Conservation (phyloP, 192 early-diverging fungal species). For the Endogone sp. region DNA sequence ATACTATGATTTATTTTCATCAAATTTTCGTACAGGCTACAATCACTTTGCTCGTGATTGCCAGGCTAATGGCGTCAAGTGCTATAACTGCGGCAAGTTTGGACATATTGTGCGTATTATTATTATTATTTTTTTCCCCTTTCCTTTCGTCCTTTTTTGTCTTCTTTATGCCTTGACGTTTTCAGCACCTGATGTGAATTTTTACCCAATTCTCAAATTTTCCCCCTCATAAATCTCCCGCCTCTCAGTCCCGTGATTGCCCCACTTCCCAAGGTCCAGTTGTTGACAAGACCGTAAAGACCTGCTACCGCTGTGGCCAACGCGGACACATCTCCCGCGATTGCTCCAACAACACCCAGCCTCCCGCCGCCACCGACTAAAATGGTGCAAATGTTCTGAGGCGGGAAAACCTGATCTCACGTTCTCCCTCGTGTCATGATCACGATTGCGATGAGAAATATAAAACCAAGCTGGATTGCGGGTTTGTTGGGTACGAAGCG, state of each 20-base stretch:
- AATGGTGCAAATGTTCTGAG: too few species aligned
- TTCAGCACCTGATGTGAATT: too few species aligned
- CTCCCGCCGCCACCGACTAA: too few species aligned
- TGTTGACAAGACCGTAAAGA: constrained; percentile 27
- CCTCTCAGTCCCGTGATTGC: constrained; percentile 36
- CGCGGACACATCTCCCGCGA: constrained; percentile 36
- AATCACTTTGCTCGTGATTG: constrained; percentile 55
- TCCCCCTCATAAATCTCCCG: too few species aligned
- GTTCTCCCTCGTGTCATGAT: background rate
- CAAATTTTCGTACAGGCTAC: constrained; percentile 5
- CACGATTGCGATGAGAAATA: background rate
- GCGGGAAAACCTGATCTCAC: too few species aligned
- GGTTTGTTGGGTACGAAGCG: too few species aligned
- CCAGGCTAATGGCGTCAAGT: constrained; percentile 46
- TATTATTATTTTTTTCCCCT: background rate
- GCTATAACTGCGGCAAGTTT: constrained; percentile 50
- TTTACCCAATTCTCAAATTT: background rate
- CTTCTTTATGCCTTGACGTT: too few species aligned
- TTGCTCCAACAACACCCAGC: constrained; percentile 11
- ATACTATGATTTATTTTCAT: background rate
- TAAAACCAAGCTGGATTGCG: too few species aligned
- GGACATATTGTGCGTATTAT: constrained; percentile 45
- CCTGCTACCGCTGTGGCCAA: constrained; percentile 37
- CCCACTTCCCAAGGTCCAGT: constrained; percentile 9
- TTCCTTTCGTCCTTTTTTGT: background rate